These are phyloP conservation scores for Calcarisporium arbuscula DNA, from an alignment of 2,329 filamentous ascomycete species.

Conservation along the genomic window DNA sequence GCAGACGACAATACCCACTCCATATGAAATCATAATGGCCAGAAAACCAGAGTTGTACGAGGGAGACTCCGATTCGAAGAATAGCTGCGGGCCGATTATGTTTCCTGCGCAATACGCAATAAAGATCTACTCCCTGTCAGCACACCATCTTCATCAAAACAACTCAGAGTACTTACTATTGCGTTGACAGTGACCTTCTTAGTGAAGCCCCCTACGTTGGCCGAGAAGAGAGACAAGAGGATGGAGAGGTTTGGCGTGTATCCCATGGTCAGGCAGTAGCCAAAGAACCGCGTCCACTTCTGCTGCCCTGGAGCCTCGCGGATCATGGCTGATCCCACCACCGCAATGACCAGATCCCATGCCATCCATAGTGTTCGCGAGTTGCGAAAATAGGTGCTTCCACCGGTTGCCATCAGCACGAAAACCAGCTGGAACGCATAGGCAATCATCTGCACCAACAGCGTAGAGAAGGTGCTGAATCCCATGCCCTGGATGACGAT, in stretches of 20 bases:
- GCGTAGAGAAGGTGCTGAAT: not conserved
- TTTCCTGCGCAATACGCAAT: slow-evolving; percentile 51
- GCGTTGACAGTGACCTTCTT: slow-evolving; percentile 56
- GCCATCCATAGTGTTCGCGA: no score
- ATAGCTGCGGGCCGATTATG: slow-evolving; percentile 51
- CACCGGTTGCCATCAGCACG: no score
- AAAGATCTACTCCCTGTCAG: no score
- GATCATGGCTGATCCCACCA: slow-evolving; percentile 44
- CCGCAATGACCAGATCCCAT: slow-evolving; percentile 42
- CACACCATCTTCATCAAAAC: no score
- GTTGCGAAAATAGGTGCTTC: no score
- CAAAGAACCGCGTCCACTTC: slow-evolving; percentile 51
- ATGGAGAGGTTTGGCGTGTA: slow-evolving; percentile 50
- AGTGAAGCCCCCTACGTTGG: slow-evolving; percentile 50
- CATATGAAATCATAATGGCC: slow-evolving; percentile 51
- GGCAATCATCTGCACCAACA: slow-evolving; percentile 1
- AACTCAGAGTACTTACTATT: no score
- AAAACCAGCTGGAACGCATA: slow-evolving; percentile 1
- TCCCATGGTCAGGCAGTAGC: slow-evolving; percentile 50
- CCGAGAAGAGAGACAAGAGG: slow-evolving; percentile 46
- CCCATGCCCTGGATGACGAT: not conserved
- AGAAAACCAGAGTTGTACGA: slow-evolving; percentile 47
- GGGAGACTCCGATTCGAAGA: slow-evolving; percentile 41
- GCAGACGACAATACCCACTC: slow-evolving; percentile 38
- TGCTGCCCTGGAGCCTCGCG: no score